Evolutionary conservation across 83 land plant species (phyloP).

Genomic region (Diphasiastrum complanatum): DNA sequence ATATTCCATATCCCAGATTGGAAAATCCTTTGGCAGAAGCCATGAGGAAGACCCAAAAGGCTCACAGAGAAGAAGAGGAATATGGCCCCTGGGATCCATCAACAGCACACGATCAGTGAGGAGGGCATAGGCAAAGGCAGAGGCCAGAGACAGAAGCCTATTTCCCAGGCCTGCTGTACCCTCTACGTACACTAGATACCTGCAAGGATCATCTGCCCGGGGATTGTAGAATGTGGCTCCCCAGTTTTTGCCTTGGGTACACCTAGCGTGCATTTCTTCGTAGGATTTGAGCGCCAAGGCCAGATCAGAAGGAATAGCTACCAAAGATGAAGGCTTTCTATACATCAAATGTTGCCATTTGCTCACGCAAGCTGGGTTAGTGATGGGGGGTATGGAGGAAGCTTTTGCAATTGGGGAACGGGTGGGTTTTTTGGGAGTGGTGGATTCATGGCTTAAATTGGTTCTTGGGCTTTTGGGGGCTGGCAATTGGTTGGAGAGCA

Average conservation of each 20-base stretch:
- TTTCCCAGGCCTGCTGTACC: slow-evolving; percentile 7
- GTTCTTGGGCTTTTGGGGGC: too few relatives aligned
- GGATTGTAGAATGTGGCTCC: neutral
- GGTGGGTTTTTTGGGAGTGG: too few relatives aligned
- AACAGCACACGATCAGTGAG: neutral
- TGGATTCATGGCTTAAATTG: too few relatives aligned
- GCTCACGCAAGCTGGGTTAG: too few relatives aligned
- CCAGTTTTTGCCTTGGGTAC: neutral
- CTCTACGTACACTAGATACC: slow-evolving; percentile 1
- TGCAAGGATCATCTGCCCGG: neutral
- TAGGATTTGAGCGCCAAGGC: neutral
- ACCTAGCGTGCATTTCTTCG: slow-evolving; percentile 5
- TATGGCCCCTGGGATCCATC: slow-evolving; percentile 11
- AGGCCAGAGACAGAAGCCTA: neutral
- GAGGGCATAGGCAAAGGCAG: slow-evolving; percentile 9
- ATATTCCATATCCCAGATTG: slow-evolving; percentile 1
- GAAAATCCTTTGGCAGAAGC: slow-evolving; percentile 26
- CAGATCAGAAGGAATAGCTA: too few relatives aligned
- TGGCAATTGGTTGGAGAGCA: too few relatives aligned
- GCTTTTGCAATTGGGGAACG: too few relatives aligned
- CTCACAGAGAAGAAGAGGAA: slow-evolving; percentile 20
- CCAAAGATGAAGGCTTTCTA: too few relatives aligned
- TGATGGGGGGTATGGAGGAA: too few relatives aligned
- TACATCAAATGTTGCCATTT: too few relatives aligned
- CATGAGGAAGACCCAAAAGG: slow-evolving; percentile 23